Conservation (phyloP, 78 protist genomes). For the Dictyostelium firmibasis region DNA sequence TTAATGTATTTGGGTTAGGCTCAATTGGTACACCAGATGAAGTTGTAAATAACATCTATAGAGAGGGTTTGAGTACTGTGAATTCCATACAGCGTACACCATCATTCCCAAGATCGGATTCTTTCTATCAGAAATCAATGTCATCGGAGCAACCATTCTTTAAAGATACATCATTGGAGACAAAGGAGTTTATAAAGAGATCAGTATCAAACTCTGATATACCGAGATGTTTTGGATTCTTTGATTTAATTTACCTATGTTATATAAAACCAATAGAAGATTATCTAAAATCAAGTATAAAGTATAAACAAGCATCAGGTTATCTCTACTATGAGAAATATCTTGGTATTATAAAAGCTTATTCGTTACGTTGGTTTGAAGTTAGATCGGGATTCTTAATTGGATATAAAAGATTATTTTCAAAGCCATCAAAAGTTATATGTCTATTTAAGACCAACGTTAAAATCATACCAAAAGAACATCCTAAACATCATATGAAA, state of each 20-base stretch:
- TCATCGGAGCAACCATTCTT: neutral
- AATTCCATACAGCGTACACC: conserved; percentile 30
- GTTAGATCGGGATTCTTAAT: conserved; percentile 46
- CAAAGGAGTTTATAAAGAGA: conserved; percentile 19
- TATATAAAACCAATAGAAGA: conserved; percentile 71
- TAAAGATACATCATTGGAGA: neutral
- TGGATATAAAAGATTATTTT: conserved; percentile 35
- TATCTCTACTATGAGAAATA: conserved; percentile 35
- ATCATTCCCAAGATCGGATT: neutral
- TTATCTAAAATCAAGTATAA: conserved; percentile 36
- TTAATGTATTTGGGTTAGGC: conserved; percentile 67
- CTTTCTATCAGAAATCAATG: conserved; percentile 16
- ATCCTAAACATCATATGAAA: conserved; percentile 46
- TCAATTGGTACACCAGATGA: conserved; percentile 60
- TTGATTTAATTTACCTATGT: conserved; percentile 53
- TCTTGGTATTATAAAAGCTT: conserved; percentile 41
- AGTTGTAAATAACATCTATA: conserved; percentile 16
- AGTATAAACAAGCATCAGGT: conserved; percentile 36
- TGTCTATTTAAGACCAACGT: conserved; percentile 66
- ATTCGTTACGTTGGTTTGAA: conserved; percentile 52
- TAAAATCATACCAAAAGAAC: conserved; percentile 51
- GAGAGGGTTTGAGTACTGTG: conserved; percentile 11
- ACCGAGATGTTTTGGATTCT: conserved; percentile 65
- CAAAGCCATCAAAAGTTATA: conserved; percentile 59
- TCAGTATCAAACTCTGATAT: conserved; percentile 24